Evolutionary conservation across 805 yeast species (phyloP), one percentile per base, ranked within the genome.

Genomic region (Zygosaccharomyces siamensis): DNA sequence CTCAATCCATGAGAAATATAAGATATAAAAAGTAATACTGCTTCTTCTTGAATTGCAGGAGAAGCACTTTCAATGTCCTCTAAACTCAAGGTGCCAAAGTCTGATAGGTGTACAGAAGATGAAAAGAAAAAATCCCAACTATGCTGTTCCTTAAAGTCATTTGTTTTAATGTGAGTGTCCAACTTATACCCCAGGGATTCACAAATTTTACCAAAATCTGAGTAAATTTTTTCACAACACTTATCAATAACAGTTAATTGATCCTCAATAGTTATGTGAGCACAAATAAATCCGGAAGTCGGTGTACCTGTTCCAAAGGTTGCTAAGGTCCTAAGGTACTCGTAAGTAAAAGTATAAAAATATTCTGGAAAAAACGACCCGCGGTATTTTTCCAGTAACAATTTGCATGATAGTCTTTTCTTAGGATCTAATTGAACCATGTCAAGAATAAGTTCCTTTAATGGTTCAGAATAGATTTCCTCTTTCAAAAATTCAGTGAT

Each of bases 261-360:
- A 30, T 57, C 61, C 8, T 54, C 46, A n/a, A 64, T 35, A 5
- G 54, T 51, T 16, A 54, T 43, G 28, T 51, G 50, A 1, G 52
- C 48, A 28, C 42, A 54, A 11, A 54, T 54, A 14, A 51, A 54
- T 2, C 56, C 61, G 18, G 50, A 39, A 3, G 48, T 50, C 12
- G 64, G 58, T 0, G 55, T 45, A 31, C 57, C 60, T 11, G 66
- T 62, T 4, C 54, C 50, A 24, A 58, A 42, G 1, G 56, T 49
- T 7, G 63, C 56, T 28, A 80, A 56, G 21, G 70, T 68, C 50
- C 72, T 70, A 62, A 88, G 72, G 61, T 84, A 87, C n/a, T 81
- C 81, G 62, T 85, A 84, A 36, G 86, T 64, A 62, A 83, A 87
- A 4, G 72, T 73, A 62, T 84, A 82, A 61, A 87, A 90, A 58